Conservation (phyloP, 805 yeast species). For the Ogataea paradorogensis region DNA sequence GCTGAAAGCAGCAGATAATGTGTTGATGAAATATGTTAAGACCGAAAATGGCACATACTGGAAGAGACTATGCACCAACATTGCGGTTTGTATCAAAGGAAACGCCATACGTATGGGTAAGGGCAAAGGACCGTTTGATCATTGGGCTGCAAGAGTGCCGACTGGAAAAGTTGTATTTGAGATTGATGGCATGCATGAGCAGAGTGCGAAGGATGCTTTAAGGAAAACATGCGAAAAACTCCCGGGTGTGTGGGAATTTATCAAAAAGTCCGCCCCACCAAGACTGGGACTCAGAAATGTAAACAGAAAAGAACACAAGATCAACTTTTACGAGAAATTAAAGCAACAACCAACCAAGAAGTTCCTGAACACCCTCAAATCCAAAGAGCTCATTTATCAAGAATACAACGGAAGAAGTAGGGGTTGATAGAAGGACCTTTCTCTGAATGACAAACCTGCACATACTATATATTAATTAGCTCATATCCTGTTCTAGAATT, state of each 20-base stretch:
- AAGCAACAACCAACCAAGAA: conserved; percentile 63
- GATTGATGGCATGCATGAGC: conserved; percentile 73
- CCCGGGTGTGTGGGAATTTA: conserved; percentile 89
- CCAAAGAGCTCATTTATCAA: conserved; percentile 52
- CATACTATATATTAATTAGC: neutral
- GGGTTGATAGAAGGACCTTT: neutral
- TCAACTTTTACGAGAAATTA: conserved; percentile 54
- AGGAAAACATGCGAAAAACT: conserved; percentile 88
- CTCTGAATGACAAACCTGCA: conserved; percentile 3
- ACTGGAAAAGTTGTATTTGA: conserved; percentile 93
- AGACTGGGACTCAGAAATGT: conserved; percentile 69
- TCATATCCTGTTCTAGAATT: conserved; percentile 45
- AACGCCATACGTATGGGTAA: conserved; percentile 99
- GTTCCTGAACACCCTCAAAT: conserved; percentile 51
- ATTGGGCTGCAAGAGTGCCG: conserved; percentile 96
- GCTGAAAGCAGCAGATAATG: conserved; percentile 85
- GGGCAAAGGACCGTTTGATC: conserved; percentile 96
- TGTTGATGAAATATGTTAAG: conserved; percentile 78
- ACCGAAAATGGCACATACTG: conserved; percentile 71
- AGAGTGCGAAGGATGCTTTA: conserved; percentile 84
- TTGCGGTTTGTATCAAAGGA: conserved; percentile 94
- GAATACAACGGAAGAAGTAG: conserved; percentile 31
- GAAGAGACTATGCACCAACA: conserved; percentile 78
- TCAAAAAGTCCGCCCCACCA: conserved; percentile 58
- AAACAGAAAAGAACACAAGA: conserved; percentile 39